Evolutionary conservation across 805 yeast species (phyloP).

Genomic region (Yarrowia osloensis): DNA sequence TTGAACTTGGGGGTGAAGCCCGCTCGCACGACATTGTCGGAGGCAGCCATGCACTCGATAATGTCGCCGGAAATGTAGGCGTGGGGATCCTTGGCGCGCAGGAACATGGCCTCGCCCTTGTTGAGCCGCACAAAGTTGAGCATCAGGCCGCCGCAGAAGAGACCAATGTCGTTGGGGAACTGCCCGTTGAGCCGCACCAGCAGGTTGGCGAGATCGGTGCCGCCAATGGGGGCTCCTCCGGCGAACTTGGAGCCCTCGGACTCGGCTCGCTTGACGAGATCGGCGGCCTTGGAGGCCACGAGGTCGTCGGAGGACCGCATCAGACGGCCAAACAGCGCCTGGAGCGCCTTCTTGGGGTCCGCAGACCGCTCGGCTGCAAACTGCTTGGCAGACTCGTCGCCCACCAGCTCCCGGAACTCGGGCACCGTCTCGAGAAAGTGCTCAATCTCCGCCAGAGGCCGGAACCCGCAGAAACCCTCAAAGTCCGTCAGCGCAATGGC

Average conservation of each 20-base stretch:
- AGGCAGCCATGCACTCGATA: conserved; percentile 99
- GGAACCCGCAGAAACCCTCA: conserved; percentile 97
- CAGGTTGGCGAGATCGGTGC: conserved; percentile 63
- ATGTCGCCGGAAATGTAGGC: conserved; percentile 97
- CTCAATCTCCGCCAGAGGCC: conserved; percentile 80
- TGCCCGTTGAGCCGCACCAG: conserved; percentile 78
- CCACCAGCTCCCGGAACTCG: conserved; percentile 72
- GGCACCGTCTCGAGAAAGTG: conserved; percentile 69
- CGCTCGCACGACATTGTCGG: conserved; percentile 96
- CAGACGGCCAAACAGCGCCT: conserved; percentile 72
- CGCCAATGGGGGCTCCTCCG: conserved; percentile 39
- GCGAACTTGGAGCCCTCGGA: conserved; percentile 60
- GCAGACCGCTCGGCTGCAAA: conserved; percentile 49
- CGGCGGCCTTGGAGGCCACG: conserved; percentile 59
- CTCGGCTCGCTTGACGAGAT: conserved; percentile 66
- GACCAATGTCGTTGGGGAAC: conserved; percentile 91
- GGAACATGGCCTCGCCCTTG: conserved; percentile 94
- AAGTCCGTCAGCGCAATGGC: conserved; percentile 94
- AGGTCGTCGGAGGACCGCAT: conserved; percentile 76
- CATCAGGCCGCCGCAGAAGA: conserved; percentile 92
- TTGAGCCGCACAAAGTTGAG: conserved; percentile 81
- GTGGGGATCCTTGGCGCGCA: conserved; percentile 97
- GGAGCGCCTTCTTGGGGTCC: conserved; percentile 52
- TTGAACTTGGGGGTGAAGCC: conserved; percentile 99
- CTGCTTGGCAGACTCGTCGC: conserved; percentile 40